Base-by-base conservation (phyloP, 495 filamentous ascomycete species). In the Geopyxis carbonaria region DNA sequence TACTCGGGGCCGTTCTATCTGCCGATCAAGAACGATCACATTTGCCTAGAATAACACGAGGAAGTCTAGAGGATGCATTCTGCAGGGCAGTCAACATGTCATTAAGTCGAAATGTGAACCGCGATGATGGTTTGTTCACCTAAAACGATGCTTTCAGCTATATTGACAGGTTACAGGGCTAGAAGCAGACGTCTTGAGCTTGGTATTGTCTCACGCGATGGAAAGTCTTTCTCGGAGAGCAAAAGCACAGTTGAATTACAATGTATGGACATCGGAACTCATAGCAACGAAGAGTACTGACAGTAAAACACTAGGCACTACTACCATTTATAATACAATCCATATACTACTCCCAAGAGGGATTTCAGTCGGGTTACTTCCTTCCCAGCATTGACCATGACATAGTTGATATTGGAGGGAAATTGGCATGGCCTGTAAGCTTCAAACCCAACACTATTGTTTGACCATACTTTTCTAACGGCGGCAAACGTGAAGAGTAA, bases 331-430 rank as follows among this genome's bases (percentile, higher is more conserved):
- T 81, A 34, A 57, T 78, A n/a, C 66, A 68, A 5, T 70, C 79
- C 0, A 67, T 79, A 27, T 77, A 78, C 31, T 67, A 68, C 40
- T 75, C 75, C 0, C 60, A 56, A 0, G 80, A 93, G 45, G 85
- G 89, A 1, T 72, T 93, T 19, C 72, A 86, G 41, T 72, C 76
- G 23, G 87, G 78, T 1, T 79, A 86, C 31, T 89, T 94, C 43
- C 60, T 97, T 13, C 73, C 69, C 2, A 66, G 72, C 0, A 75
- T 93, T 38, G 77, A 87, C 48, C 59, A 70, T 20, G 86, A 93
- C 56, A 64, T 93, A 36, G 63, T 69, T 20, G 66, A 77, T 50
- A 60, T 60, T 1, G 72, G 70, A 20, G 72, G 72, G 35, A 72
- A 72, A 44, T 77, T 93, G 46, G 64, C 69, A 27, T 93, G 86